These are phyloP conservation scores for Dendrobium nobile DNA, from an alignment of 106 monocot genomes.

Conservation along the genomic window DNA sequence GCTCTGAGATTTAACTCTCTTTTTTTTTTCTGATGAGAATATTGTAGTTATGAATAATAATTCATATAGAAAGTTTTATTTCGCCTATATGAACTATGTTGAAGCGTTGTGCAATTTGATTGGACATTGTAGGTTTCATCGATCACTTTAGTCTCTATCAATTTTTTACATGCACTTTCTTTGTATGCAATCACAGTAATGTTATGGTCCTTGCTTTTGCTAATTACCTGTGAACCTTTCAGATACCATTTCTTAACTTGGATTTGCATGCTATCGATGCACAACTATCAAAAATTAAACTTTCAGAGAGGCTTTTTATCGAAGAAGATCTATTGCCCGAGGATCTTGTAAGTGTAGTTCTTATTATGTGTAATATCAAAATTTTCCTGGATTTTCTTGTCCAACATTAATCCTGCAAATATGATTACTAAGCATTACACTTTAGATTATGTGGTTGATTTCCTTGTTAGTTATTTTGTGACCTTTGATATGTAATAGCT, in stretches of 20 bases:
- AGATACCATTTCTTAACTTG: constrained; percentile 83
- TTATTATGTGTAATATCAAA: background rate
- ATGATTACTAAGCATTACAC: background rate
- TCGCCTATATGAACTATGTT: background rate
- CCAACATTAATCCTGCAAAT: background rate
- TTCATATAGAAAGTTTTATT: background rate
- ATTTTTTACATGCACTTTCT: background rate
- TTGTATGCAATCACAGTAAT: background rate
- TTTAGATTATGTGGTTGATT: background rate
- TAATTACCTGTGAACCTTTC: constrained; percentile 7
- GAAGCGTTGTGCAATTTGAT: background rate
- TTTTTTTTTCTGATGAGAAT: background rate
- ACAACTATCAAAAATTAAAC: constrained; percentile 65
- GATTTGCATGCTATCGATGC: constrained; percentile 67
- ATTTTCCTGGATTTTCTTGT: background rate
- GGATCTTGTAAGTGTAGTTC: constrained; percentile 38
- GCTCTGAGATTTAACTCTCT: background rate
- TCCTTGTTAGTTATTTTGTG: background rate
- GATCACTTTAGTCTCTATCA: background rate
- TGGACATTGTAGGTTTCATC: background rate
- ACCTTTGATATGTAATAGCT: background rate
- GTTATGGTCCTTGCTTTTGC: background rate
- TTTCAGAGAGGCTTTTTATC: constrained; percentile 74
- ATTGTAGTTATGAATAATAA: background rate
- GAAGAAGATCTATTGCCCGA: constrained; percentile 61